phyloP scores from a whole-genome alignment of 148 eudicot species.

The Polygonum maritimum region DNA sequence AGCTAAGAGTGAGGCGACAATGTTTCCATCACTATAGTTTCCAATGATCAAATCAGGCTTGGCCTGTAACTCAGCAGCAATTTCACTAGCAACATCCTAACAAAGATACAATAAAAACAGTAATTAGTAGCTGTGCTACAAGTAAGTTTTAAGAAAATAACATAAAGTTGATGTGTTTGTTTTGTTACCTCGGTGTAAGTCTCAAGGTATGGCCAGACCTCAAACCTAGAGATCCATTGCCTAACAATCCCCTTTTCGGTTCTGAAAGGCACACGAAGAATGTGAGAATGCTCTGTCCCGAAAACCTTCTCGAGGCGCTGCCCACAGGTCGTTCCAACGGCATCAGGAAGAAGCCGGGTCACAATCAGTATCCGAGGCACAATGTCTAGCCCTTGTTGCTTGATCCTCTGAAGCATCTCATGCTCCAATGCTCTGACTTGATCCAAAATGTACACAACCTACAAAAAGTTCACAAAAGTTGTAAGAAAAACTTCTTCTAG shows the following conservation, averaged over 20 bases:
- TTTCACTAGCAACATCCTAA: conserved; percentile 87
- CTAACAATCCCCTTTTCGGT: conserved; percentile 87
- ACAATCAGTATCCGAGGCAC: conserved; percentile 83
- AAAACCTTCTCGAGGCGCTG: conserved; percentile 91
- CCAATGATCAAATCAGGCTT: conserved; percentile 95
- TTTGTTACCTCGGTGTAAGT: conserved; percentile 75
- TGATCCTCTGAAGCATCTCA: conserved; percentile 83
- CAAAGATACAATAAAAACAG: not conserved
- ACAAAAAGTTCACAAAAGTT: not conserved
- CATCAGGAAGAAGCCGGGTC: conserved; percentile 92
- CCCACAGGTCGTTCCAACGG: conserved; percentile 89
- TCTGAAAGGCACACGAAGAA: conserved; percentile 93
- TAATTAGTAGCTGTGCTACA: not conserved
- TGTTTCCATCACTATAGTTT: conserved; percentile 94
- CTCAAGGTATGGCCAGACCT: conserved; percentile 99
- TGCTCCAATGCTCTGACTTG: conserved; percentile 97
- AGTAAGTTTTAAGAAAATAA: not conserved
- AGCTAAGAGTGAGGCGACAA: conserved; percentile 90
- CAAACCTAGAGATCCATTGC: conserved; percentile 94
- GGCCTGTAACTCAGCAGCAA: conserved; percentile 71
- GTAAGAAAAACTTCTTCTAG: not conserved
- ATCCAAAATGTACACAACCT: conserved; percentile 96
- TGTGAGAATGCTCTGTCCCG: conserved; percentile 81
- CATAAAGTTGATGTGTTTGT: not conserved
- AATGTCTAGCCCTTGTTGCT: conserved; percentile 97